phyloP scores from a whole-genome alignment of 768 basidiomycete genomes.

The Termitomyces heimii region DNA sequence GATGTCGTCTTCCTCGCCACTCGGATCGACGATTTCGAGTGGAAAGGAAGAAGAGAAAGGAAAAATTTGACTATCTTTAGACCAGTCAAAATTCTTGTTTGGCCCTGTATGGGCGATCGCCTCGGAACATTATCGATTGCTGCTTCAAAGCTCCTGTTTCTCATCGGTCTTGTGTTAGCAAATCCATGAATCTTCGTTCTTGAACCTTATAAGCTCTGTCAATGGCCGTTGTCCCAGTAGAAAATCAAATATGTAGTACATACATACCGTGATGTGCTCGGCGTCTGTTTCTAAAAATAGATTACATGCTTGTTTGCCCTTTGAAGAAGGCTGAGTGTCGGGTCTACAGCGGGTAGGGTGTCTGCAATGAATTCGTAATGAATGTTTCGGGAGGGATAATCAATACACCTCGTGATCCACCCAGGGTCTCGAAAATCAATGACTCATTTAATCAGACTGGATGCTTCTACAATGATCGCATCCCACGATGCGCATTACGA shows the following conservation, averaged over 20 bases:
- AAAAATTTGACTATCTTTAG: slow-evolving; percentile 28
- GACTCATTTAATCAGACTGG: slow-evolving; percentile 11
- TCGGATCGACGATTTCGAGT: slow-evolving; percentile 35
- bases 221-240: not conserved
- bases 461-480: not conserved
- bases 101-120: not conserved
- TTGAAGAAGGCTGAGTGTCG: not conserved
- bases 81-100: slow-evolving; percentile 32
- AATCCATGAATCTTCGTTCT: not conserved
- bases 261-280: no score
- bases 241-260: not conserved
- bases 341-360: slow-evolving; percentile 31
- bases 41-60: slow-evolving; percentile 45
- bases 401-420: slow-evolving; percentile 14
- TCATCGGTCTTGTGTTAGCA: not conserved
- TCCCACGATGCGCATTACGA: slow-evolving; percentile 24
- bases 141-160: not conserved
- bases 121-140: not conserved
- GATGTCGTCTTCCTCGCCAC: slow-evolving; percentile 41
- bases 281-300: not conserved
- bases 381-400: not conserved
- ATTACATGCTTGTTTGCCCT: not conserved
- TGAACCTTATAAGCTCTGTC: not conserved
- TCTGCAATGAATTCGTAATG: slow-evolving; percentile 27
- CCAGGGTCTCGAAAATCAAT: slow-evolving; percentile 11